Evolutionary conservation across 2,329 filamentous ascomycete species (phyloP), one percentile per base, ranked within the genome.

Genomic region (Leptoxyphium fumago): DNA sequence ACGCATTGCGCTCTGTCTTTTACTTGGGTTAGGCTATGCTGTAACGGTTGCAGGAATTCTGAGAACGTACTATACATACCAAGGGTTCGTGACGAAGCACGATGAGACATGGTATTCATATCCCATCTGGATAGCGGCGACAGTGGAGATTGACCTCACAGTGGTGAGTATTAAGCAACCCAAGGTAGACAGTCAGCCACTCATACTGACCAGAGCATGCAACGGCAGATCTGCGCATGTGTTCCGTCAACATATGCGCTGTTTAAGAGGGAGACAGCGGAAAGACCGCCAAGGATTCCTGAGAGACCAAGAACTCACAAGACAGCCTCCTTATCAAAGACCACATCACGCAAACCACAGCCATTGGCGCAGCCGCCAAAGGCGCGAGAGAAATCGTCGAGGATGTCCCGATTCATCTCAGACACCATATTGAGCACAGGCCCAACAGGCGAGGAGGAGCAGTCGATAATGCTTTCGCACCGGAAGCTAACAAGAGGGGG

Each of bases 51-150:
- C 65, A 6, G 67, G 66, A 2, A 51, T 62, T 8, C 52, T 68
- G 2, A 50, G 67, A 13, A 70, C 65, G 4, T 68, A 62, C 56
- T 68, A 52, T 50, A 66, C 68, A 40, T 68, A 65, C 53, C 58
- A 61, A 44, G 60, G 58, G 13, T 49, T 70, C 5, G 56, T 68
- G 5, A 50, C 48, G 2, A 63, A 58, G 43, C 68, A 64, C 46
- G 67, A 70, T 42, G 58, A 61, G 43, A 67, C 65, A 2, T 70
- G 67, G 67, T 64, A 59, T 43, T 57, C 63, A 4, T 69, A 66
- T 54, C 64, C 64, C 5, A 52, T 70, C 0, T 70, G 66, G 64
- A 68, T 70, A n/a, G 60, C 60, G 38, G 65, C 66, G 4, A 61
- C 64, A 0, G 61, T 70, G 2, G 67, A 70, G 49, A 64, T 69